Base-by-base conservation (phyloP, 768 basidiomycete species). In the Phanerodontia chrysosporium region DNA sequence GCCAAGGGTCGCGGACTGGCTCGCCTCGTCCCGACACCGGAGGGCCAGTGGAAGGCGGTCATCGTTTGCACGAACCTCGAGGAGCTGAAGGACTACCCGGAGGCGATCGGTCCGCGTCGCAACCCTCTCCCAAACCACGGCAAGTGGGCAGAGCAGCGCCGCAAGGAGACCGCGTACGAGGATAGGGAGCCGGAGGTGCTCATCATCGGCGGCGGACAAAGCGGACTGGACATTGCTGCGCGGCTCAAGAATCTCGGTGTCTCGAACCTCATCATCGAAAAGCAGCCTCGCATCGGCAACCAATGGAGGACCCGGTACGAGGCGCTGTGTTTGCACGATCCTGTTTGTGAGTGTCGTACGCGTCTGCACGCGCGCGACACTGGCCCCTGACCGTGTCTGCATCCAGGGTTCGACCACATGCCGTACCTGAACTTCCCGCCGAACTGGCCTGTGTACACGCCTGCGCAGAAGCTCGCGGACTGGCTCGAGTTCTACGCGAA, bases 221-320 rank as follows among this genome's bases (percentile, higher is more conserved):
- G 77, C 45, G 86, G 85, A 2, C 64, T 84, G 29, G 81, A 79
- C 12, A 62, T 82, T 22, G 83, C 83, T 0, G 85, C 84, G 21
- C 74, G 84, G 48, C 76, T 89, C 56, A 81, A 83, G 65, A 70
- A 71, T 3, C 72, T 86, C 9, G 81, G 74, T 32, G 69, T 86
- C 8, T 66, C 73, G n/a, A 71, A 75, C 10, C 71, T 88, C 7
- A 71, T 91, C 14, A 74, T 93, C 46, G 90, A 93, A 66, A 83
- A 79, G 68, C 80, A 84, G 53, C 60, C 67, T 13, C 71, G 80
- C 21, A 77, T 88, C 22, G 86, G 87, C 0, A 80, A 88, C 65
- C 81, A 80, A 53, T 88, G 86, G 87, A 74, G 86, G 59, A 75
- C 78, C 42, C 75, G 89, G 39, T 90, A 90, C 66, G 80, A 87